Conservation (phyloP, 257 asterid species). For the Solanum rostratum region DNA sequence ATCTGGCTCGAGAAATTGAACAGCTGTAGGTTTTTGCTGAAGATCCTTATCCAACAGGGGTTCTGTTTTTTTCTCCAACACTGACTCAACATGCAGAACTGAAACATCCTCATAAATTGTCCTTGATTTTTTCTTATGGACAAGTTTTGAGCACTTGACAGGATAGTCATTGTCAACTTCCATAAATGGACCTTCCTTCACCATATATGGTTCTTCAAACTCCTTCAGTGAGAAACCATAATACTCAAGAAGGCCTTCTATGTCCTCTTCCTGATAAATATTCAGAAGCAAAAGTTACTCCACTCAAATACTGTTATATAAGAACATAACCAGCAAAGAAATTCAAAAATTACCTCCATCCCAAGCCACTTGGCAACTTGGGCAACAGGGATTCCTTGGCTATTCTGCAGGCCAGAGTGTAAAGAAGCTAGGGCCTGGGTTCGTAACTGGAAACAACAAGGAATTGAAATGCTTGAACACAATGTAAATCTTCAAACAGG, state of each 20-base stretch:
- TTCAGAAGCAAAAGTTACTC: conserved; percentile 2
- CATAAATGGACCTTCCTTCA: conserved; percentile 68
- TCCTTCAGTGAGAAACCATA: conserved; percentile 75
- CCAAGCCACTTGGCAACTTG: conserved; percentile 87
- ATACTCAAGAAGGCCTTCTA: conserved; percentile 63
- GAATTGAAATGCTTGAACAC: not conserved
- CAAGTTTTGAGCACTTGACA: conserved; percentile 79
- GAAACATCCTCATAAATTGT: conserved; percentile 51
- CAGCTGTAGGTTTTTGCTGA: conserved; percentile 18
- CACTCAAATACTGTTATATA: conserved; percentile 1
- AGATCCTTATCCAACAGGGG: conserved; percentile 17
- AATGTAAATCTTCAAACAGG: not conserved
- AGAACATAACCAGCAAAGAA: not conserved
- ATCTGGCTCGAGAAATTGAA: conserved; percentile 15
- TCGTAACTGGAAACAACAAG: conserved; percentile 52
- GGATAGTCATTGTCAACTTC: conserved; percentile 73
- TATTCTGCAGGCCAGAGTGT: conserved; percentile 79
- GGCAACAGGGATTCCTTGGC: conserved; percentile 84
- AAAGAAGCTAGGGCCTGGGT: conserved; percentile 92
- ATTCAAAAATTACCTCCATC: conserved; percentile 61
- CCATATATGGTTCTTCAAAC: conserved; percentile 94
- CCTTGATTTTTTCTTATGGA: conserved; percentile 58
- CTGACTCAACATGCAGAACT: conserved; percentile 30
- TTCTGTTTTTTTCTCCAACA: conserved; percentile 14
- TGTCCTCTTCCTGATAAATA: conserved; percentile 68